Evolutionary conservation across 1,284 basidiomycete species (phyloP).

Genomic region (Tylopilus sp.): DNA sequence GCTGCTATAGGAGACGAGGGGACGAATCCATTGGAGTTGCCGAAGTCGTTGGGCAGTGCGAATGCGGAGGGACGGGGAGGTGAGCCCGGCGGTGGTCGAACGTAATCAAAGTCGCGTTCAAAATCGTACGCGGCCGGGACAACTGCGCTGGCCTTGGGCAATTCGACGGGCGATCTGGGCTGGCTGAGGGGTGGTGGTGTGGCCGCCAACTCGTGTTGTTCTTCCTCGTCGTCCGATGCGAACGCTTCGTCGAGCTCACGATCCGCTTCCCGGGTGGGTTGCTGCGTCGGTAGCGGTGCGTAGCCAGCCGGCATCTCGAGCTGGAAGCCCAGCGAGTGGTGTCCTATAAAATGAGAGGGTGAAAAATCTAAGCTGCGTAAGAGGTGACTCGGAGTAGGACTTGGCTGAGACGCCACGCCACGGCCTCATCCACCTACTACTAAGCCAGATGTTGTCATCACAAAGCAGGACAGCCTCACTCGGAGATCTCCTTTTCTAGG

Average conservation of each 20-base stretch:
- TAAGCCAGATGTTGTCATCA: no score
- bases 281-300: constrained; percentile 51
- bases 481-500: no score
- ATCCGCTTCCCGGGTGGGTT: constrained; percentile 47
- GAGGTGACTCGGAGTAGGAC: no score
- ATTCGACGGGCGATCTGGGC: constrained; percentile 5
- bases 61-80: constrained; percentile 63
- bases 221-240: constrained; percentile 53
- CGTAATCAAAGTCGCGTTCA: constrained; percentile 75
- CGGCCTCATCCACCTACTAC: no score
- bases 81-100: constrained; percentile 75
- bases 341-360: no score
- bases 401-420: neutral
- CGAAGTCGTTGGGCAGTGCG: constrained; percentile 68
- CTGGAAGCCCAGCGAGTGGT: neutral
- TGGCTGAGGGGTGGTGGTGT: constrained; percentile 19
- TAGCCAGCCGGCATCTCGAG: constrained; percentile 48
- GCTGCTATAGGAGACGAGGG: constrained; percentile 52
- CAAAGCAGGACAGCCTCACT: no score
- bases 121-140: constrained; percentile 68
- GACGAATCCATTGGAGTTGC: constrained; percentile 79
- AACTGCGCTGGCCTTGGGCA: constrained; percentile 3
- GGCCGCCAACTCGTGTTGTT: constrained; percentile 46
- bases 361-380: no score
- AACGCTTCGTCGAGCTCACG: constrained; percentile 69